Percentiles rank a stretch among this genome's conserved stretches.
Evolutionary conservation across 495 filamentous ascomycete genomes (phyloP).

Genomic region (Podospora fimiseda): DNA sequence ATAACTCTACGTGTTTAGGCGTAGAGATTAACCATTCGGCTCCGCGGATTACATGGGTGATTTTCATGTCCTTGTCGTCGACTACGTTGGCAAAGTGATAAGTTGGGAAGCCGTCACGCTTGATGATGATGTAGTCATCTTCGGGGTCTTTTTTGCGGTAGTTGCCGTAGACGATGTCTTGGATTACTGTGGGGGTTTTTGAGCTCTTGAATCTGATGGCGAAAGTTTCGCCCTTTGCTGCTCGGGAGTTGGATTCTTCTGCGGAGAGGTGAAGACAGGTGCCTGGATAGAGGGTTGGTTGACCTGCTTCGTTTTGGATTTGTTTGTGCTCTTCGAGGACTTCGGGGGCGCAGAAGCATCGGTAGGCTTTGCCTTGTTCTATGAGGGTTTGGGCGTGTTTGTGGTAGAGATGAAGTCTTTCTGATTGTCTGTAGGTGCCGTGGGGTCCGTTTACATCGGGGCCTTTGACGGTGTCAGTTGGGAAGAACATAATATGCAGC

Average conservation of each 20-base stretch:
- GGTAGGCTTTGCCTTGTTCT: slow-evolving; percentile 67
- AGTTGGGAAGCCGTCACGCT: slow-evolving; percentile 85
- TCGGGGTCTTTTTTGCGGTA: slow-evolving; percentile 40
- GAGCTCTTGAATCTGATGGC: slow-evolving; percentile 68
- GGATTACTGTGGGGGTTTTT: slow-evolving; percentile 51
- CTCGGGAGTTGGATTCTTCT: slow-evolving; percentile 63
- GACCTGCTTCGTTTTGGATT: slow-evolving; percentile 51
- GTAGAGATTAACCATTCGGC: slow-evolving; percentile 93
- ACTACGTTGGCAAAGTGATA: slow-evolving; percentile 97
- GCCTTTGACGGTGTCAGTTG: slow-evolving; percentile 42
- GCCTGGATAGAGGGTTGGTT: slow-evolving; percentile 68
- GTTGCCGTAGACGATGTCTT: slow-evolving; percentile 71
- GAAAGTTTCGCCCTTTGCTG: slow-evolving; percentile 60
- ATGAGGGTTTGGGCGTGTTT: slow-evolving; percentile 67
- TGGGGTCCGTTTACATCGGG: slow-evolving; percentile 52
- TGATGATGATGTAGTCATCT: slow-evolving; percentile 68
- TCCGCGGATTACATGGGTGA: slow-evolving; percentile 91
- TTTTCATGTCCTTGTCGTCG: slow-evolving; percentile 88
- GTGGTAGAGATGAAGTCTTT: slow-evolving; percentile 68
- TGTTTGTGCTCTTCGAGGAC: slow-evolving; percentile 58
- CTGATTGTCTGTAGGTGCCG: slow-evolving; percentile 45
- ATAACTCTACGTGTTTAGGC: slow-evolving; percentile 79
- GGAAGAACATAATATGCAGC: slow-evolving; percentile 10
- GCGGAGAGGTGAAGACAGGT: slow-evolving; percentile 60
- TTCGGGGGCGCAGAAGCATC: slow-evolving; percentile 82